A percentile compares a stretch with the other conserved stretches of the same genome.
phyloP scores from a whole-genome alignment of 139 green algal species.

The Pleodorina starrii region DNA sequence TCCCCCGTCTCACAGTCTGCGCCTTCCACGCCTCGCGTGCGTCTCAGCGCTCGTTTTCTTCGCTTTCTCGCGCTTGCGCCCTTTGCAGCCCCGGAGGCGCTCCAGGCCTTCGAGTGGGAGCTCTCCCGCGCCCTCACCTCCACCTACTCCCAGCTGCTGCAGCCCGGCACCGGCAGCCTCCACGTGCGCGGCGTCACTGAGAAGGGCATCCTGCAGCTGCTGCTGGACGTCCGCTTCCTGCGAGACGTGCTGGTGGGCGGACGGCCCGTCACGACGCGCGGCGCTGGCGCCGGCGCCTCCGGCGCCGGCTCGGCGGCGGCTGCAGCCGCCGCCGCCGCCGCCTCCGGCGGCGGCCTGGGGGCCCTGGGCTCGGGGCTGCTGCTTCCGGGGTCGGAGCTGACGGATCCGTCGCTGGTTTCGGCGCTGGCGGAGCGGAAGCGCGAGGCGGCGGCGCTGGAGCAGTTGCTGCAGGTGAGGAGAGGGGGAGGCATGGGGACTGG shows the following conservation, averaged over 20 bases:
- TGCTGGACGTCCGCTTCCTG: slow-evolving; percentile 91
- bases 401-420: slow-evolving; percentile 41
- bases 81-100: slow-evolving; percentile 60
- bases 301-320: slow-evolving; percentile 7
- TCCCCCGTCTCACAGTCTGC: too few relatives aligned
- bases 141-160: slow-evolving; percentile 42
- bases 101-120: slow-evolving; percentile 86
- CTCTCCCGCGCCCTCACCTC: slow-evolving; percentile 62
- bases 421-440: slow-evolving; percentile 57
- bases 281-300: not conserved
- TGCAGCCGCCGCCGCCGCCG: slow-evolving; percentile 8
- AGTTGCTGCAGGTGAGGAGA: slow-evolving; percentile 70
- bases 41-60: too few relatives aligned
- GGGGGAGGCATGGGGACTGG: too few relatives aligned
- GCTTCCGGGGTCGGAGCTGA: slow-evolving; percentile 34
- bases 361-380: not conserved
- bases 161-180: slow-evolving; percentile 23
- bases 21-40: too few relatives aligned
- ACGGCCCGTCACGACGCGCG: slow-evolving; percentile 49
- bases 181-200: slow-evolving; percentile 68
- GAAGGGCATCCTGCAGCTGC: slow-evolving; percentile 93
- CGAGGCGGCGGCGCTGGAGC: slow-evolving; percentile 59
- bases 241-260: slow-evolving; percentile 79
- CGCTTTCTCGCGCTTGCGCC: too few relatives aligned
- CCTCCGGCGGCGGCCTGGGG: not conserved